Evolutionary conservation across 148 eudicot genomes (phyloP).

Genomic region (Salicornia ramosissima): DNA sequence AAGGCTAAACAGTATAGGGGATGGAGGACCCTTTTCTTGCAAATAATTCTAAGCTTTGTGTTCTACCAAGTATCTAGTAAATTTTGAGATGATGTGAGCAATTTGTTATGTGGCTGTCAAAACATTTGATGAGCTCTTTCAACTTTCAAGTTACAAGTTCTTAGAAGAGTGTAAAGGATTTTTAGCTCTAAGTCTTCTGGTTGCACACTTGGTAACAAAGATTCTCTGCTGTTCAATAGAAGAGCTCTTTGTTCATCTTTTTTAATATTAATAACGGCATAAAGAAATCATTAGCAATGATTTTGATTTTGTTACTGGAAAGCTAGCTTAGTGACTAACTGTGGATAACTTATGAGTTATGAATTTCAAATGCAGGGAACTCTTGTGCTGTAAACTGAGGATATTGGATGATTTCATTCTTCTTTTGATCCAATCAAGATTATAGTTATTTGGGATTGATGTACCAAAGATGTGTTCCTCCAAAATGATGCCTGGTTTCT

Average conservation of each 20-base stretch:
- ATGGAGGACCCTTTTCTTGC: too few relatives aligned
- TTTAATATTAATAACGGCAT: neutral
- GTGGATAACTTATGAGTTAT: conserved; percentile 7
- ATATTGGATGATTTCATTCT: neutral
- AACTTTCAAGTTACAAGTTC: neutral
- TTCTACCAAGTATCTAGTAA: too few relatives aligned
- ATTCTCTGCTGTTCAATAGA: neutral
- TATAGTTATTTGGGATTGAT: conserved; percentile 11
- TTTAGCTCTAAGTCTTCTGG: neutral
- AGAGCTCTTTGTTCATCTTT: neutral
- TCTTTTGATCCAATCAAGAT: conserved; percentile 11
- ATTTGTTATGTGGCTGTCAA: neutral
- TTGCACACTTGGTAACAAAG: neutral
- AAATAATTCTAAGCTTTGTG: neutral
- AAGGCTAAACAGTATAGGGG: neutral
- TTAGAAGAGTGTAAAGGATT: neutral
- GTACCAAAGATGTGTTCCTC: conserved; percentile 8
- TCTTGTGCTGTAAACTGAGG: neutral
- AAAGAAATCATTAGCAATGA: neutral
- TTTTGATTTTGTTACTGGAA: neutral
- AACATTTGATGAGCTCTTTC: neutral
- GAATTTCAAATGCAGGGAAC: conserved; percentile 18
- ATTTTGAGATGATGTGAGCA: too few relatives aligned
- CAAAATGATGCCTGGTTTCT: conserved; percentile 30
- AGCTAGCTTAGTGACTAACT: neutral